Base-by-base conservation (phyloP, 2,329 filamentous ascomycete genomes). In the Fusarium proliferatum region DNA sequence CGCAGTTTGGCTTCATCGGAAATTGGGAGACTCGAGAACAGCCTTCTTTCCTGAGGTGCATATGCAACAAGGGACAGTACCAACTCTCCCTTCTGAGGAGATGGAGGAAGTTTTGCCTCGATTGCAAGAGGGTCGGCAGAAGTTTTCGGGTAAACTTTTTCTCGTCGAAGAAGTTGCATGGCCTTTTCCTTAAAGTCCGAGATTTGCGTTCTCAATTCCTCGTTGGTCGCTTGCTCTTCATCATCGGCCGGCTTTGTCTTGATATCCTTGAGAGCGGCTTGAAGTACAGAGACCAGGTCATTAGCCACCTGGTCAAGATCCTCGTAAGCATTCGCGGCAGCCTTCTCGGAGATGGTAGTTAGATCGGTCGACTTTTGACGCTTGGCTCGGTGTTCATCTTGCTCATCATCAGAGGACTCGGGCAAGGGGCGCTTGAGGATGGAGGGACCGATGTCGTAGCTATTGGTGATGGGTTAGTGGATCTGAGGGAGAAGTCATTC, bases 51-150 rank as follows among this genome's bases (percentile, higher is more conserved):
- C 51, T 91, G 90, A 4, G 92, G 90, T 45, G 93, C 93, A 74
- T 91, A 93, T 61, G 94, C 94, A 74, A 91, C 92, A 2, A 97
- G 85, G 2, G 94, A 96, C 65, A 98, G 85, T 10, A 96, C 91
- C 21, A 90, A 64, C 61, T 82, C 88, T 82, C 73, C 88, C 81
- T 73, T 85, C 79, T 81, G 74, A 26, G 85, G 80, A 30, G 82
- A 81, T 7, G 81, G 79, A 23, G 82, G 80, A 34, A 82, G 72
- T 53, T 82, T 81, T 45, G 83, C 84, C 56, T 84, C 82, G 34
- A 82, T 79, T 56, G 83, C 84, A 46, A 84, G 80, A n/a, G 80
- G 71, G 16, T 84, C 81, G 15, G 82, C 76, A 41, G 82, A 79
- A 17, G 78, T 76, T 41, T 81, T 78, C 70, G 86, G 85, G 80